Evolutionary conservation across 2,329 filamentous ascomycete species (phyloP).

Genomic region (Metarhizium robertsii): DNA sequence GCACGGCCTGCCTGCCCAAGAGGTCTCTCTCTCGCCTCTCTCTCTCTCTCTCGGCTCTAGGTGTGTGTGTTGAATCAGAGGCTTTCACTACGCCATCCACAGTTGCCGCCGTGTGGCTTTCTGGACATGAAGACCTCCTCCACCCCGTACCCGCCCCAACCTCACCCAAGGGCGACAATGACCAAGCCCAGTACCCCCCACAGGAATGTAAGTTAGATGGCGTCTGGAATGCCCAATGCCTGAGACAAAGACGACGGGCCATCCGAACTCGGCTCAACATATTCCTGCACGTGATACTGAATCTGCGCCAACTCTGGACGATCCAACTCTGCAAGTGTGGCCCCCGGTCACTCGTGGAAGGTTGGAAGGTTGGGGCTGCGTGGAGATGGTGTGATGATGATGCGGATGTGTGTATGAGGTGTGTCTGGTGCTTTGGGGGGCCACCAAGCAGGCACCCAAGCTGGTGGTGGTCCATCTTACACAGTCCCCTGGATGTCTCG

Average conservation of each 20-base stretch:
- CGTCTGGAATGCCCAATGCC: conserved; percentile 23
- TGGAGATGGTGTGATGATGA: neutral
- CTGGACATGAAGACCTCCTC: conserved; percentile 1
- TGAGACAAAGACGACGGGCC: conserved; percentile 28
- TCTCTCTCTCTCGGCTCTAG: neutral
- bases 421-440: neutral
- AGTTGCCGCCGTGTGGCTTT: conserved; percentile 7
- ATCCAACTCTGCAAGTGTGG: conserved; percentile 10
- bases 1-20: neutral
- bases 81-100: neutral
- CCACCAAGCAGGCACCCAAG: neutral
- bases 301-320: conserved; percentile 7
- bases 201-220: conserved; percentile 18
- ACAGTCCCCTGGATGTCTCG: conserved; percentile 12
- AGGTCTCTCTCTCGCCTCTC: neutral
- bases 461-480: neutral
- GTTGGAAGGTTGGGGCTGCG: conserved; percentile 2
- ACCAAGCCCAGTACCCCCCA: conserved; percentile 6
- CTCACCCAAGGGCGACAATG: conserved; percentile 27
- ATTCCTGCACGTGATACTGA: conserved; percentile 16
- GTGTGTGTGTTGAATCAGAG: neutral
- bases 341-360: conserved; percentile 5
- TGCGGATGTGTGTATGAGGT: neutral
- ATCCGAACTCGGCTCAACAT: conserved; percentile 15
- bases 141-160: conserved; percentile 13